phyloP scores from a whole-genome alignment of 192 early-diverging fungal genomes.

The Mortierella claussenii region DNA sequence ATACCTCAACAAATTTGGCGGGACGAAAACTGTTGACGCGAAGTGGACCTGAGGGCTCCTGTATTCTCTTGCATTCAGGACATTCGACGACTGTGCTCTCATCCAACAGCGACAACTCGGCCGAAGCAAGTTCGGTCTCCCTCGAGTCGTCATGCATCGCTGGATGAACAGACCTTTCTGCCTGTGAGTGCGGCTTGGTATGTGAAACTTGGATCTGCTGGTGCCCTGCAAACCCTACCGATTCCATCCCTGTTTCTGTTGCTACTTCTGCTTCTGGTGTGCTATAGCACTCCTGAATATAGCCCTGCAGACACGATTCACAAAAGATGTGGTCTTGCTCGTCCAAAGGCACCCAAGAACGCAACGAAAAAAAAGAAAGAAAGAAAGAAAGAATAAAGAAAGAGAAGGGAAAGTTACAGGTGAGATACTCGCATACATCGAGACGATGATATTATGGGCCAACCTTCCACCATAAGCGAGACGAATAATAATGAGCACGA shows the following conservation, averaged over 20 bases:
- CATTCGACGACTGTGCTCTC: conserved; percentile 6
- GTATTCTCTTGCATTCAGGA: conserved; percentile 10
- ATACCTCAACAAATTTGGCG: conserved; percentile 25
- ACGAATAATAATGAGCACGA: too few species aligned
- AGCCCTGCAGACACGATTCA: conserved; percentile 20
- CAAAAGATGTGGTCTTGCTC: conserved; percentile 30
- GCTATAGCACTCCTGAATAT: conserved; percentile 16
- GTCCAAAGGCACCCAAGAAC: not conserved
- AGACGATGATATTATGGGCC: too few species aligned
- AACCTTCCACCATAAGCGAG: too few species aligned
- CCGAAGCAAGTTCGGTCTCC: not conserved
- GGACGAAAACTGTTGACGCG: conserved; percentile 16
- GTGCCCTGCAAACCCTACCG: not conserved
- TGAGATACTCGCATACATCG: too few species aligned
- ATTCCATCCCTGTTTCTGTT: not conserved
- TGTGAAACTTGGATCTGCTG: too few species aligned
- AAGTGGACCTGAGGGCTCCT: not conserved
- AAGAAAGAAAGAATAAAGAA: not conserved
- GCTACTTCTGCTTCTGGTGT: too few species aligned
- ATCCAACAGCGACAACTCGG: not conserved
- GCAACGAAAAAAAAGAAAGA: not conserved
- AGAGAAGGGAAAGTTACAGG: not conserved
- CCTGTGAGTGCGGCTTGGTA: too few species aligned
- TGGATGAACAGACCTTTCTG: too few species aligned
- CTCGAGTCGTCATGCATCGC: not conserved